Percentiles rank a stretch among this genome's conserved stretches.
phyloP scores from a whole-genome alignment of 2,329 filamentous ascomycete genomes.

The Sordariomycetes sp. region DNA sequence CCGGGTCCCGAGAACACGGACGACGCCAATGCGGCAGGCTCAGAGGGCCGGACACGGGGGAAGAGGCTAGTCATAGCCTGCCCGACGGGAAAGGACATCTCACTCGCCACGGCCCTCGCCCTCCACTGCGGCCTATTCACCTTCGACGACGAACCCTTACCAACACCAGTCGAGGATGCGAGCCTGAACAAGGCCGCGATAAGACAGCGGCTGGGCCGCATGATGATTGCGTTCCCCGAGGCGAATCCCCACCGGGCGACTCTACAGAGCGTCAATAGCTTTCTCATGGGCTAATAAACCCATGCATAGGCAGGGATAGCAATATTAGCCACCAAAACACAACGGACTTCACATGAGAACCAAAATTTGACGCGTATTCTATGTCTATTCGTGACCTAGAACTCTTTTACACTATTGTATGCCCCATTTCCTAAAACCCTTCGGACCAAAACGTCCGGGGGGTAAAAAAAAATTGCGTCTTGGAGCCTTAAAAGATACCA shows the following conservation, averaged over 20 bases:
- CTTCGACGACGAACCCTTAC: conserved; percentile 44
- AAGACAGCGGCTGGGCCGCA: conserved; percentile 66
- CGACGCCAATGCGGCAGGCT: neutral
- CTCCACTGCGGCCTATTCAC: conserved; percentile 61
- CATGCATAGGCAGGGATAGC: neutral
- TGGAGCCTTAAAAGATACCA: neutral
- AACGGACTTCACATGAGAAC: neutral
- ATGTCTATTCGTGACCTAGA: neutral
- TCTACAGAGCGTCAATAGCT: conserved; percentile 84
- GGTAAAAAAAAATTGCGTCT: neutral
- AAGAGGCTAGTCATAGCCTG: conserved; percentile 51
- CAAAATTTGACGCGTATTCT: neutral
- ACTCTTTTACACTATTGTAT: neutral
- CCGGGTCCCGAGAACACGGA: conserved; percentile 2
- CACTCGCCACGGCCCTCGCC: conserved; percentile 66
- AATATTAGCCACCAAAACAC: conserved; percentile 12
- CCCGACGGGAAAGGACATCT: conserved; percentile 68
- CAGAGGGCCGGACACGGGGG: neutral
- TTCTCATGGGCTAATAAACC: conserved; percentile 54
- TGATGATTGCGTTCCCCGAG: conserved; percentile 68
- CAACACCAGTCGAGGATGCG: conserved; percentile 13
- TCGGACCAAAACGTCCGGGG: neutral
- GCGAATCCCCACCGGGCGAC: conserved; percentile 79
- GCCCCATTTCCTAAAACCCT: neutral
- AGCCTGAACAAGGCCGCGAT: conserved; percentile 65